These are phyloP conservation scores for Phialophora expanda DNA, from an alignment of 2,329 filamentous ascomycete genomes.

Conservation along the genomic window DNA sequence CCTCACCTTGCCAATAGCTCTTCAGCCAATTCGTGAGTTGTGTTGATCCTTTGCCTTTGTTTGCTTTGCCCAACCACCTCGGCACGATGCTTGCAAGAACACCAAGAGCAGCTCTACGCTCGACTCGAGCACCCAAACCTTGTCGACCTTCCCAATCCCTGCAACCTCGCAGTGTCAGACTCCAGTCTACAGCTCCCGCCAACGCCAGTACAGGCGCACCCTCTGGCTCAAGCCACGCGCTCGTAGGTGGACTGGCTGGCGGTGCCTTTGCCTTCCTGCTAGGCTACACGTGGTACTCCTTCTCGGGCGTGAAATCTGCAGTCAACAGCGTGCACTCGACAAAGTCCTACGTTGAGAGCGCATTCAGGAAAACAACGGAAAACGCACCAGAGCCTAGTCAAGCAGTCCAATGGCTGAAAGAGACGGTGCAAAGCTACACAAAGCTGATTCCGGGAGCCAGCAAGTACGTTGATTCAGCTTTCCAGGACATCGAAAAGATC, in stretches of 20 bases:
- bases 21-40: not conserved
- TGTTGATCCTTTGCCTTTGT: not conserved
- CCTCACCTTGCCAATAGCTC: not conserved
- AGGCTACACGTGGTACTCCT: slow-evolving; percentile 60
- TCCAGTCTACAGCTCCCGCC: slow-evolving; percentile 27
- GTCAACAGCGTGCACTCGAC: slow-evolving; percentile 61
- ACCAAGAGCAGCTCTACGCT: slow-evolving; percentile 28
- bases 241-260: slow-evolving; percentile 58
- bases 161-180: slow-evolving; percentile 22
- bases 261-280: slow-evolving; percentile 54
- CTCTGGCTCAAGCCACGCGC: slow-evolving; percentile 42
- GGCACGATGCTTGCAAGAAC: slow-evolving; percentile 30
- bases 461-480: slow-evolving; percentile 70
- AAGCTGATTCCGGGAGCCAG: slow-evolving; percentile 73
- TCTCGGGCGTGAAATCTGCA: slow-evolving; percentile 57
- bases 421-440: slow-evolving; percentile 71
- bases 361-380: slow-evolving; percentile 65
- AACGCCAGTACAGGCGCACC: slow-evolving; percentile 17
- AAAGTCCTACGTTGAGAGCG: slow-evolving; percentile 64
- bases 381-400: slow-evolving; percentile 69
- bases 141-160: slow-evolving; percentile 19
- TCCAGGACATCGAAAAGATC: slow-evolving; percentile 72
- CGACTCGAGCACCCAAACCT: slow-evolving; percentile 26
- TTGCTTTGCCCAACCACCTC: not conserved
- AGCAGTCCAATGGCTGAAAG: slow-evolving; percentile 68